Conservation (phyloP, 495 filamentous ascomycete species). For the Penicillium simplicissimum region DNA sequence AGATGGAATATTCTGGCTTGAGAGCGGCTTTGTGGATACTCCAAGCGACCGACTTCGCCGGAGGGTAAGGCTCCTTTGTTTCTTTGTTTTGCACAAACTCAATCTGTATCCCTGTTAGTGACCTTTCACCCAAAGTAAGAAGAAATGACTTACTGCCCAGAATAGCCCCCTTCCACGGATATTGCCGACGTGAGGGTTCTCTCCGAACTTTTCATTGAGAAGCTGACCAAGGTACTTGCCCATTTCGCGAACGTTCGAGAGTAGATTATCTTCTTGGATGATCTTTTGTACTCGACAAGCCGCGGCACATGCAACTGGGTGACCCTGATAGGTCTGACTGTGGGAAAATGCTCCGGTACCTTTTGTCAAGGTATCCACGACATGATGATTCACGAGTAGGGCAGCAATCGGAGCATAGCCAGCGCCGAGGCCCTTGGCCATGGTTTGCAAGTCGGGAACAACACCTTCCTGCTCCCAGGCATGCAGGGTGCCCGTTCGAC, state of each 20-base stretch:
- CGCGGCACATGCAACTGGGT: slow-evolving; percentile 50
- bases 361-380: slow-evolving; percentile 50
- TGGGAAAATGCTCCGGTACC: slow-evolving; percentile 52
- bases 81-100: slow-evolving; percentile 57
- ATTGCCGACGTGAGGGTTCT: slow-evolving; percentile 50
- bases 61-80: slow-evolving; percentile 53
- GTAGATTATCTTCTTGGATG: slow-evolving; percentile 42
- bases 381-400: slow-evolving; percentile 51
- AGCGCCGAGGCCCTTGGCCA: slow-evolving; percentile 63
- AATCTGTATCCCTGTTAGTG: slow-evolving; percentile 33
- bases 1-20: slow-evolving; percentile 55
- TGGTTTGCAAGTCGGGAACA: slow-evolving; percentile 59
- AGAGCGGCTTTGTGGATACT: slow-evolving; percentile 55
- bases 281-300: slow-evolving; percentile 51
- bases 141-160: slow-evolving; percentile 45
- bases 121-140: not conserved
- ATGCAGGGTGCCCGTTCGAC: slow-evolving; percentile 60
- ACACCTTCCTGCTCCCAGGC: slow-evolving; percentile 63
- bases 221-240: slow-evolving; percentile 42
- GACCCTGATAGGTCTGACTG: slow-evolving; percentile 56
- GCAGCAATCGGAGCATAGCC: slow-evolving; percentile 60
- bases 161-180: slow-evolving; percentile 55
- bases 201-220: slow-evolving; percentile 38
- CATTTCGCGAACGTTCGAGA: slow-evolving; percentile 47
- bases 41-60: slow-evolving; percentile 34